phyloP scores from a whole-genome alignment of 257 asterid species.

The Oldenlandia corymbosa region DNA sequence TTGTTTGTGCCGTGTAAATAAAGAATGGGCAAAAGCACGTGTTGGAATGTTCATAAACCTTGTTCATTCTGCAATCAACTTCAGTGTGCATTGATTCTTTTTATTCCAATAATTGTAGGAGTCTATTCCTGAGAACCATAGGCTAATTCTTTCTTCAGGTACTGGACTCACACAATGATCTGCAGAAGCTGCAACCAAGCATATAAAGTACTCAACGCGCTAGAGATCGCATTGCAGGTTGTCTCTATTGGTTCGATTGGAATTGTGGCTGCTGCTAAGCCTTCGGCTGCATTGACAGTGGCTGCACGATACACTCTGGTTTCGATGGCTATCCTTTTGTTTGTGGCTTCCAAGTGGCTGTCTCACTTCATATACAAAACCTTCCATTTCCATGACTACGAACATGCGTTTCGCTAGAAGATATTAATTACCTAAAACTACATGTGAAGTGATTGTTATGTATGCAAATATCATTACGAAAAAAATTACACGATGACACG shows the following conservation, averaged over 20 bases:
- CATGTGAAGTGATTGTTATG: neutral
- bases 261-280: slow-evolving; percentile 62
- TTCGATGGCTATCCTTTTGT: slow-evolving; percentile 50
- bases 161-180: slow-evolving; percentile 66
- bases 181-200: slow-evolving; percentile 74
- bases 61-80: no score
- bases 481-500: no score
- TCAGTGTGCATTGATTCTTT: no score
- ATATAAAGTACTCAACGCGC: slow-evolving; percentile 41
- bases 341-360: slow-evolving; percentile 70
- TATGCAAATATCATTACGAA: no score
- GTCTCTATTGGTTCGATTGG: slow-evolving; percentile 43
- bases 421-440: neutral
- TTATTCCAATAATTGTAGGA: neutral
- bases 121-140: neutral
- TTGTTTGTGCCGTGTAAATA: no score
- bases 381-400: slow-evolving; percentile 84
- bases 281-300: slow-evolving; percentile 37
- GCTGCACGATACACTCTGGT: slow-evolving; percentile 42
- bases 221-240: slow-evolving; percentile 53
- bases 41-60: no score
- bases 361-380: slow-evolving; percentile 66
- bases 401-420: slow-evolving; percentile 52
- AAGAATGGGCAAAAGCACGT: no score
- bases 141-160: slow-evolving; percentile 39